Conservation (phyloP, 805 yeast genomes). For the Saccharomycopsis guyanensis region DNA sequence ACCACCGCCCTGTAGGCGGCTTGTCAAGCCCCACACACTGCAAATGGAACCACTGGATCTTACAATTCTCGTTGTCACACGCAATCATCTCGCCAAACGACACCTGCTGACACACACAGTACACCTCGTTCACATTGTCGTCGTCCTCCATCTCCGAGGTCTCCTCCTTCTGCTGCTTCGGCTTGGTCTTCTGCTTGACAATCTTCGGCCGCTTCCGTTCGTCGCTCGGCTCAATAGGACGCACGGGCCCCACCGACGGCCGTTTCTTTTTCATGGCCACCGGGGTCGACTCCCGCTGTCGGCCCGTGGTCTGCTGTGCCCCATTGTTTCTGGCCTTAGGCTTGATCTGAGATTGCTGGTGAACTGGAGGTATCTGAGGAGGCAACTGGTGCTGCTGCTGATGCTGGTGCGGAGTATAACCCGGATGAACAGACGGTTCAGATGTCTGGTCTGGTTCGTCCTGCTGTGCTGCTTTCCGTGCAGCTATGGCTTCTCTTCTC, state of each 20-base stretch:
- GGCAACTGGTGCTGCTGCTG: slow-evolving; percentile 18
- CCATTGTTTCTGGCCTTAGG: background rate
- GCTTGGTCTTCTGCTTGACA: background rate
- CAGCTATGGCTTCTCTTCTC: slow-evolving; percentile 89
- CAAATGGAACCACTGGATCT: slow-evolving; percentile 47
- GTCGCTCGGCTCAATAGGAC: no score
- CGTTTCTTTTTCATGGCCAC: background rate
- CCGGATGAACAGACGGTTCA: no score
- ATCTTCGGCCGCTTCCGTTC: background rate
- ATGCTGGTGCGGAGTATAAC: slow-evolving; percentile 9
- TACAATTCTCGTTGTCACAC: slow-evolving; percentile 89
- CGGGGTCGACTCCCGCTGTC: background rate
- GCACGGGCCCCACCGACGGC: background rate
- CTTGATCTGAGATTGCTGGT: no score
- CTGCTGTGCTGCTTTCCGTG: slow-evolving; percentile 56
- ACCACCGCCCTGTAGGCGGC: slow-evolving; percentile 94
- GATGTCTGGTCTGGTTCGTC: slow-evolving; percentile 26
- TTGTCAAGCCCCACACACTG: slow-evolving; percentile 83
- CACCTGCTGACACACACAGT: slow-evolving; percentile 90
- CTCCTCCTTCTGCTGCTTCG: background rate
- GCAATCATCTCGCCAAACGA: slow-evolving; percentile 99
- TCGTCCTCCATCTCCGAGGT: slow-evolving; percentile 10
- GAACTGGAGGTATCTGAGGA: slow-evolving; percentile 19
- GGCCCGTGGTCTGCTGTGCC: slow-evolving; percentile 2
- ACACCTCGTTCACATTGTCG: slow-evolving; percentile 17